Base-by-base conservation (phyloP, 441 rosid genomes). In the Aquilaria agallochum region DNA sequence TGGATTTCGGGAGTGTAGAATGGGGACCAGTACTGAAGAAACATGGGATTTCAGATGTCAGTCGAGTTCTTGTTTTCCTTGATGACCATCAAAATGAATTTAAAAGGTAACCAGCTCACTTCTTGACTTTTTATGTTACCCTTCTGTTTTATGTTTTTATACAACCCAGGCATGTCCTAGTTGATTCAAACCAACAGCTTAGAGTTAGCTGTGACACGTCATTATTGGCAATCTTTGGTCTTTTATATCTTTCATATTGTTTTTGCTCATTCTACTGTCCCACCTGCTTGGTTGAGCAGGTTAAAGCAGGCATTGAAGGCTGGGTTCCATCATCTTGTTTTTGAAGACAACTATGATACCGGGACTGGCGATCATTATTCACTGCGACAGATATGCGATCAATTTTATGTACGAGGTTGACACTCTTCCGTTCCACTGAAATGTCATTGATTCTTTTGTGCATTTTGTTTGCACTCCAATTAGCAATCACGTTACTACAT, bases 281-380 rank as follows among this genome's bases (percentile, higher is more conserved):
- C 49, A 68, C 36, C 34, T 77, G 47, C 58, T 71, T 53, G 60
- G 10, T 33, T 59, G 78, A 68, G 55, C 78, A 92, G 99, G 75
- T 62, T 92, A 68, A 88, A 85, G 73, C 89, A 92, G 75, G 99
- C 99, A 48, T 56, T 85, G 67, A 79, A 83, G 61, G 90, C 87
- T 44, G 98, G 98, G 48, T 95, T 95, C 72, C 79, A 42, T 45
- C 92, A 95, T 80, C 95, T 95, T 75, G 72, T 95, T 62, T 95
- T 95, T 60, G 97, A 95, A 80, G 97, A 95, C 75, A 95, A 95
- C 69, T 95, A 95, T 58, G 99, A 95, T 69, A 95, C 99, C 44
- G 99, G 99, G 69, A 90, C 95, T 1, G 97, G 97, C 42, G 99
- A 95, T 68, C 98, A 90, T 81, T 95, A 95, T 72, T 95, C 99